Percentiles rank a stretch among this genome's conserved stretches.
These are phyloP conservation scores for Plectranthus barbatus DNA, from an alignment of 257 asterid genomes.

Conservation along the genomic window DNA sequence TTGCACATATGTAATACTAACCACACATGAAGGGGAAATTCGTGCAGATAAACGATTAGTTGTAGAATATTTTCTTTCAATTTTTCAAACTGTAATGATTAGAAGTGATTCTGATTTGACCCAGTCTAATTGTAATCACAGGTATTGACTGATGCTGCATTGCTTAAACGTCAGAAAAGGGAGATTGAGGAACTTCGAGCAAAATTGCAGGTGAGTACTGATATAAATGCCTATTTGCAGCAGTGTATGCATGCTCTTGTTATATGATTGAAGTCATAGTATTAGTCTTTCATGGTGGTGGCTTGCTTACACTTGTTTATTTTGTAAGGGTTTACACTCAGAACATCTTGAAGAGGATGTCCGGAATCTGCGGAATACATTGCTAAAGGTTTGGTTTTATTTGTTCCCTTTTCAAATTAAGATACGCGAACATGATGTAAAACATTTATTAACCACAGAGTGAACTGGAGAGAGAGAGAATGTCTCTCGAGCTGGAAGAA, in stretches of 20 bases:
- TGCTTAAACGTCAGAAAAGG: constrained; percentile 93
- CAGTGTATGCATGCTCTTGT: not conserved
- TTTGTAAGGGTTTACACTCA: constrained; percentile 66
- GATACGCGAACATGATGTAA: not conserved
- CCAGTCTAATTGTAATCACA: constrained; percentile 20
- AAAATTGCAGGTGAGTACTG: constrained; percentile 58
- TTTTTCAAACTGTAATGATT: no score
- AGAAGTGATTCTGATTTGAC: no score
- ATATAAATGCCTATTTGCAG: constrained; percentile 3
- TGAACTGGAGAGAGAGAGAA: constrained; percentile 95
- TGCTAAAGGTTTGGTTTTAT: constrained; percentile 58
- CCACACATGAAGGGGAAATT: no score
- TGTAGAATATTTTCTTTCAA: no score
- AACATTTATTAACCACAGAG: constrained; percentile 36
- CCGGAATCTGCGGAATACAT: constrained; percentile 79
- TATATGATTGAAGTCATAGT: constrained; percentile 11
- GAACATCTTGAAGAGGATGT: constrained; percentile 83
- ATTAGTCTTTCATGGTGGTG: constrained; percentile 10
- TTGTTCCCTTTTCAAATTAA: constrained; percentile 11
- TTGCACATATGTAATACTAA: not conserved
- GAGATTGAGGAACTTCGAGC: constrained; percentile 95
- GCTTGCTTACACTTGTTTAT: constrained; percentile 22
- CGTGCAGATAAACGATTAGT: no score
- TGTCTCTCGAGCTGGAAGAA: constrained; percentile 89
- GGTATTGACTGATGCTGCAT: constrained; percentile 96